A percentile compares a stretch with the other conserved stretches of the same genome.
Evolutionary conservation across 2,329 filamentous ascomycete species (phyloP).

Genomic region (Colletotrichum falcatum): DNA sequence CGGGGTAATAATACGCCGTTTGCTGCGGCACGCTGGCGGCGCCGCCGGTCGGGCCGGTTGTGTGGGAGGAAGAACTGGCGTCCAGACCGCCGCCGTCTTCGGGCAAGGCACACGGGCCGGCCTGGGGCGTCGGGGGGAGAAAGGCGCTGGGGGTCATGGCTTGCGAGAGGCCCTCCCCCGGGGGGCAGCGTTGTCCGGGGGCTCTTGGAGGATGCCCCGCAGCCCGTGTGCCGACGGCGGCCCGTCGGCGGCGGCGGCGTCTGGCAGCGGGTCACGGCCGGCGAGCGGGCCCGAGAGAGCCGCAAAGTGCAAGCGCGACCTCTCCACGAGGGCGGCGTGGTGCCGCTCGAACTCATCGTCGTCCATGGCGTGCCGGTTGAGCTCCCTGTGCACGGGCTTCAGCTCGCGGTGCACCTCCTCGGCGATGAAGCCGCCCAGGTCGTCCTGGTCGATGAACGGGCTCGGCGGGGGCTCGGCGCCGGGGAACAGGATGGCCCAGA

Average conservation of each 20-base stretch:
- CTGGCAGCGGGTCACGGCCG: not conserved
- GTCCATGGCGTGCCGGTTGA: not conserved
- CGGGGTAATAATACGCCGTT: not conserved
- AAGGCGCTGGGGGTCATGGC: not conserved
- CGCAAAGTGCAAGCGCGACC: not conserved
- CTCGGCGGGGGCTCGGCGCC: slow-evolving; percentile 40
- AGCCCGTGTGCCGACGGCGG: not conserved
- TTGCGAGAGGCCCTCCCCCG: not conserved
- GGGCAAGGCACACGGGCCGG: not conserved
- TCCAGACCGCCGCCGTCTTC: not conserved
- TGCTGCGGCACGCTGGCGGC: not conserved
- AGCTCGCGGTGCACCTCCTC: not conserved
- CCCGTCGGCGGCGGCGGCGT: too few relatives aligned
- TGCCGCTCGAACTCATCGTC: not conserved
- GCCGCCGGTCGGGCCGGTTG: not conserved
- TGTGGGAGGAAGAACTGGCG: not conserved
- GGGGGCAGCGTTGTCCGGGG: not conserved
- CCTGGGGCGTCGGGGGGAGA: not conserved
- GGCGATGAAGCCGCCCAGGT: not conserved
- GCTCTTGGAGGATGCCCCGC: not conserved
- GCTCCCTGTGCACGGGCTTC: not conserved
- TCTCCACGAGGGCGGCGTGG: not conserved
- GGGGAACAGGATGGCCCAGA: slow-evolving; percentile 45
- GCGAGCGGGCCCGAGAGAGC: not conserved
- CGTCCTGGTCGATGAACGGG: slow-evolving; percentile 39